These are phyloP conservation scores for Oryza coarctata DNA, from an alignment of 176 grass and related monocot species.

Conservation along the genomic window DNA sequence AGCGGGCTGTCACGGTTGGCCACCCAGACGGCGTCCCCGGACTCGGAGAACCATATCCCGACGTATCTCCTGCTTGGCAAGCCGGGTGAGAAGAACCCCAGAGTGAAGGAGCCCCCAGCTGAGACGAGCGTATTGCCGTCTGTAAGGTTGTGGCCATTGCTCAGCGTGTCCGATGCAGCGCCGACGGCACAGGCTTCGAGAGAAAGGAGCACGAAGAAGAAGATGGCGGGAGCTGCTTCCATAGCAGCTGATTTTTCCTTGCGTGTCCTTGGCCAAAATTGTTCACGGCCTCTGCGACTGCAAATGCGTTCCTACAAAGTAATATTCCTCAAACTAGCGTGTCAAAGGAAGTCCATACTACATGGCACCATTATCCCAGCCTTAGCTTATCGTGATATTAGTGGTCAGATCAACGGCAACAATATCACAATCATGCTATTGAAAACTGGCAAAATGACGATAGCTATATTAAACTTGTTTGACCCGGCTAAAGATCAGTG, in stretches of 20 bases:
- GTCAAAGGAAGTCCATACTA: too few relatives aligned
- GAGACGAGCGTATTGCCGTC: constrained; percentile 40
- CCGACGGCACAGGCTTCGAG: neutral
- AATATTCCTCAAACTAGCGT: too few relatives aligned
- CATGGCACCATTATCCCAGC: too few relatives aligned
- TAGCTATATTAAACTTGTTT: too few relatives aligned
- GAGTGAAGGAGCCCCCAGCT: constrained; percentile 27
- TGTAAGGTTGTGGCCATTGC: constrained; percentile 25
- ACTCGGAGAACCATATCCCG: constrained; percentile 45
- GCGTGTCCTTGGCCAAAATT: neutral
- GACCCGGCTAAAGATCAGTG: too few relatives aligned
- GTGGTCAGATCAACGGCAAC: too few relatives aligned
- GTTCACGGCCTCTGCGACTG: too few relatives aligned
- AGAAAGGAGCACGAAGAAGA: neutral
- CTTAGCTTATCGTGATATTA: too few relatives aligned
- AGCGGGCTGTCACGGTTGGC: constrained; percentile 53
- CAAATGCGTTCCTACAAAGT: too few relatives aligned
- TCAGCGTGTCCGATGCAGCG: constrained; percentile 1
- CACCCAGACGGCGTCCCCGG: constrained; percentile 31
- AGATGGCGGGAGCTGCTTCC: neutral
- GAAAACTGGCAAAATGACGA: too few relatives aligned
- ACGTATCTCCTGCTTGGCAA: constrained; percentile 20
- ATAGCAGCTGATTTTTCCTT: neutral
- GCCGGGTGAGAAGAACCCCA: constrained; percentile 51
- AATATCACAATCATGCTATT: too few relatives aligned